These are phyloP conservation scores for Pyrenula massariospora DNA, from an alignment of 495 filamentous ascomycete species.

Conservation along the genomic window DNA sequence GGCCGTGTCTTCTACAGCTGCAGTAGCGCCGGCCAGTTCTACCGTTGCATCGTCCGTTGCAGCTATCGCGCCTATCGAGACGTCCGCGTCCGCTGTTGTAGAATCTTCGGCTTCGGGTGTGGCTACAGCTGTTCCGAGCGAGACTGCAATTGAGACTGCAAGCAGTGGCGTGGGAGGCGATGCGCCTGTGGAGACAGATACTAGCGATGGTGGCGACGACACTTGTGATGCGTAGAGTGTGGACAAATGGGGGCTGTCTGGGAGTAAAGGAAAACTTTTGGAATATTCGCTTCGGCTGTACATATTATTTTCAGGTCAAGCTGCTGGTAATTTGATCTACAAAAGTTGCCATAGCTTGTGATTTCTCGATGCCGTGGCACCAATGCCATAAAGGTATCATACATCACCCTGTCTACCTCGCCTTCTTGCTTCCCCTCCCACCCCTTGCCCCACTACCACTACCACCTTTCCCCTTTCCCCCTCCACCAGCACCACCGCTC, in stretches of 20 bases:
- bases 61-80: neutral
- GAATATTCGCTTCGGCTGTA: too few relatives aligned
- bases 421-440: slow-evolving; percentile 24
- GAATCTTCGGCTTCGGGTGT: neutral
- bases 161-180: neutral
- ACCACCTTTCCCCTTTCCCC: slow-evolving; percentile 15
- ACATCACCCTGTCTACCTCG: too few relatives aligned
- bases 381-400: too few relatives aligned
- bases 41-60: neutral
- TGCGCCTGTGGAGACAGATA: neutral
- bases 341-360: too few relatives aligned
- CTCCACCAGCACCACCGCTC: slow-evolving; percentile 35
- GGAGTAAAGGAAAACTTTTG: too few relatives aligned
- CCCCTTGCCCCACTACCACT: slow-evolving; percentile 6
- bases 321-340: too few relatives aligned
- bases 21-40: neutral
- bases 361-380: too few relatives aligned
- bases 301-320: too few relatives aligned
- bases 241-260: too few relatives aligned
- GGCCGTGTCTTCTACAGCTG: neutral
- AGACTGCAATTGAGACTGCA: neutral
- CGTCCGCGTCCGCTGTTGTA: neutral
- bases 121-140: neutral
- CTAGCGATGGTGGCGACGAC: neutral
- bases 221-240: neutral